phyloP scores from a whole-genome alignment of 192 early-diverging fungal species.

The Rhizoclosmatium globosum region DNA sequence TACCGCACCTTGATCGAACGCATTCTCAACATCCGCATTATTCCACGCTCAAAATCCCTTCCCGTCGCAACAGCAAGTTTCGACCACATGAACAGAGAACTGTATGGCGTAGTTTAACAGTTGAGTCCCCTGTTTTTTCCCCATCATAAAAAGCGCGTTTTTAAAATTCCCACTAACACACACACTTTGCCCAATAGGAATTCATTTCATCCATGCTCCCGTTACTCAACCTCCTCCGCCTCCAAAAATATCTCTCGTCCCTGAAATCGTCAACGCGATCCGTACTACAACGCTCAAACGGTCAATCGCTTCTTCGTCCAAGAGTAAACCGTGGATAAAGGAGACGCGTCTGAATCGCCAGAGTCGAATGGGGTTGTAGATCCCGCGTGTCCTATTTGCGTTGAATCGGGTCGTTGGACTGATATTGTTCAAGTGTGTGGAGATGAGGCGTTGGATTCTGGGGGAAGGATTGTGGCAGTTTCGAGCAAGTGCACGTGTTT shows the following conservation, averaged over 20 bases:
- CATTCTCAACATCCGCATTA: not conserved
- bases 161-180: not conserved
- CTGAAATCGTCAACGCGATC: not conserved
- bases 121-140: not conserved
- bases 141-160: not conserved
- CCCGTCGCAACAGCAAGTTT: constrained; percentile 27
- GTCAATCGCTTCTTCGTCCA: not conserved
- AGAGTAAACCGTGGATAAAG: not conserved
- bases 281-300: not conserved
- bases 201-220: constrained; percentile 27
- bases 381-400: constrained; percentile 26
- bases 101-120: constrained; percentile 31
- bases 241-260: not conserved
- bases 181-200: constrained; percentile 8
- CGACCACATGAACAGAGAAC: constrained; percentile 33
- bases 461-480: constrained; percentile 1
- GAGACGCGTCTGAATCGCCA: not conserved
- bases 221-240: constrained; percentile 16
- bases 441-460: not conserved
- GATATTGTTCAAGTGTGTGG: constrained; percentile 3
- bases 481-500: constrained; percentile 7
- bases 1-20: constrained; percentile 31
- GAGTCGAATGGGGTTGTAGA: not conserved
- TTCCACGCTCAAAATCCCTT: not conserved
- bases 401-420: constrained; percentile 27